These are phyloP conservation scores for Penicillium crystallinum DNA, from an alignment of 495 filamentous ascomycete genomes.

Conservation along the genomic window DNA sequence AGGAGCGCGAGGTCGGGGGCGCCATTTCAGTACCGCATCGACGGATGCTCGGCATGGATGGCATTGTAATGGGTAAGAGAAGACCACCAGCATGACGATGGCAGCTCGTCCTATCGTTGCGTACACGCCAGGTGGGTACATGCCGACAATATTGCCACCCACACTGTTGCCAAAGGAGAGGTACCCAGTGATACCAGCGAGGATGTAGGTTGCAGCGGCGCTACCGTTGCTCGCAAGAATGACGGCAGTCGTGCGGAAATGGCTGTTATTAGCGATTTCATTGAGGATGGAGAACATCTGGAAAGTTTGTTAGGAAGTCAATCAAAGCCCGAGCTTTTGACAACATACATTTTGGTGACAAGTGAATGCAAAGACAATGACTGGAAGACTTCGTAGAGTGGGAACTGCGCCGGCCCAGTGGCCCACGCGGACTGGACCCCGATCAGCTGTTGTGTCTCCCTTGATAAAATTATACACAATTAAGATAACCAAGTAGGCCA, in stretches of 20 bases:
- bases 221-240: conserved; percentile 78
- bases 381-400: conserved; percentile 78
- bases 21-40: conserved; percentile 90
- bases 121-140: conserved; percentile 77
- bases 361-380: conserved; percentile 97
- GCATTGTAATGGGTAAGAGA: conserved; percentile 91
- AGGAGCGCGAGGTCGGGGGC: conserved; percentile 48
- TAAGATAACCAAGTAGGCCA: conserved; percentile 86
- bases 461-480: conserved; percentile 84
- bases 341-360: conserved; percentile 89
- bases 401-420: conserved; percentile 74
- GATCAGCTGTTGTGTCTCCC: conserved; percentile 68
- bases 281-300: conserved; percentile 99
- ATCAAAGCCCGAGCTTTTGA: background rate
- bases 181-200: conserved; percentile 93
- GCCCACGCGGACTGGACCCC: conserved; percentile 67
- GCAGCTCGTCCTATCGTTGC: conserved; percentile 92
- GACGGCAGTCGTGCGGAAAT: conserved; percentile 72
- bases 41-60: conserved; percentile 92
- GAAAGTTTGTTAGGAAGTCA: conserved; percentile 5
- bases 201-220: conserved; percentile 72
- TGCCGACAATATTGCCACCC: conserved; percentile 83
- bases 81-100: conserved; percentile 95
- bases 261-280: conserved; percentile 83
- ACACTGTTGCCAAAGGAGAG: conserved; percentile 87